Evolutionary conservation across 805 yeast species (phyloP).

Genomic region (Candida montana): DNA sequence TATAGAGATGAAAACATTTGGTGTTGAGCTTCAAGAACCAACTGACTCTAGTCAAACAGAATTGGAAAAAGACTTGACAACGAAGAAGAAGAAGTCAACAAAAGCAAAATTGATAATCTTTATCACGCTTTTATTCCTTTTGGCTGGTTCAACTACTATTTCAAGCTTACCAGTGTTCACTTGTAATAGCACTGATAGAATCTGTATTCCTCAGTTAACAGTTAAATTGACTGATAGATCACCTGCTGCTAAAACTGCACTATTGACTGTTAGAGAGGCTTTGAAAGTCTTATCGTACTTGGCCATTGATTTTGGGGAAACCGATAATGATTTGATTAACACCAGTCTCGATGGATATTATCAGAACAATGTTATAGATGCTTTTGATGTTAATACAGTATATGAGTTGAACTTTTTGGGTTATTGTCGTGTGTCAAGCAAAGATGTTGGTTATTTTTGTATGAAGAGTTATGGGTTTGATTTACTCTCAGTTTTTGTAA

Average conservation of each 20-base stretch:
- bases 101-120: neutral
- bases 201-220: conserved; percentile 40
- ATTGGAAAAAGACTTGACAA: neutral
- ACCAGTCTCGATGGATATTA: conserved; percentile 22
- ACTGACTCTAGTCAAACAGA: neutral
- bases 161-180: conserved; percentile 24
- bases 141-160: neutral
- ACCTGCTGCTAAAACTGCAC: conserved; percentile 28
- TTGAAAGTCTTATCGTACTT: conserved; percentile 39
- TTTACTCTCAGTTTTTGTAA: conserved; percentile 39
- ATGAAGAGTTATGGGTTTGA: conserved; percentile 40
- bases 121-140: neutral
- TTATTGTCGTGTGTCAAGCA: conserved; percentile 38
- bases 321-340: conserved; percentile 17
- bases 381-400: conserved; percentile 37
- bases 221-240: conserved; percentile 35
- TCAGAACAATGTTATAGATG: conserved; percentile 34
- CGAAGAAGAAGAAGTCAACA: neutral
- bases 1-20: neutral
- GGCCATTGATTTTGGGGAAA: conserved; percentile 38
- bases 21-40: neutral
- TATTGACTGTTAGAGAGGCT: conserved; percentile 35
- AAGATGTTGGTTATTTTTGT: conserved; percentile 24
- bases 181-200: conserved; percentile 25
- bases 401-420: conserved; percentile 43